Evolutionary conservation across 2,329 filamentous ascomycete species (phyloP).

Genomic region (Sporothrix variecibatus): DNA sequence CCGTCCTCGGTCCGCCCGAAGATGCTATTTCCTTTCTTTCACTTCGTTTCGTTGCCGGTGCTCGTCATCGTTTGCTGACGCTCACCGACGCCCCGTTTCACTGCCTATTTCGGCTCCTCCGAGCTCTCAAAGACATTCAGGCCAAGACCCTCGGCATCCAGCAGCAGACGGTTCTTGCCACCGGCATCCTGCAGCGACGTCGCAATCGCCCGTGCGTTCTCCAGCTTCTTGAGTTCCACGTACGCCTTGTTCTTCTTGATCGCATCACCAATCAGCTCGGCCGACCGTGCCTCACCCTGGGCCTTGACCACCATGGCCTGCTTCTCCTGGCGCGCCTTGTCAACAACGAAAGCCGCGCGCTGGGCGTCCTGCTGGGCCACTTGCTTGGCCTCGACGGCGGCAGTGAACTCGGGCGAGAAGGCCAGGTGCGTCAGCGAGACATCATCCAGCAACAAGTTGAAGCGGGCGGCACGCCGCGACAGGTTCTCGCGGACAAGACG

Average conservation of each 20-base stretch:
- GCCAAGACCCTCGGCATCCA: constrained; percentile 87
- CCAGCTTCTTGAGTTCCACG: constrained; percentile 95
- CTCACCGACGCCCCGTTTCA: too few relatives aligned
- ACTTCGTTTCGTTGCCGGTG: not conserved
- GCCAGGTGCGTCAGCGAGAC: constrained; percentile 86
- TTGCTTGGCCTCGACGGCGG: constrained; percentile 72
- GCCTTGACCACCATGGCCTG: constrained; percentile 98
- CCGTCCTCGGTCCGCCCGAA: not conserved
- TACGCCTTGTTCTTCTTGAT: constrained; percentile 99
- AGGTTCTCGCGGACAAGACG: constrained; percentile 90
- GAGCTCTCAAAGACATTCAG: constrained; percentile 73
- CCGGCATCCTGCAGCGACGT: constrained; percentile 80
- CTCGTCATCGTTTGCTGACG: too few relatives aligned
- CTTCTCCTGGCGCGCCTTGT: constrained; percentile 99
- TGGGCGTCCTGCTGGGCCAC: constrained; percentile 91
- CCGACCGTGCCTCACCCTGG: constrained; percentile 97
- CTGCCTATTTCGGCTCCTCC: constrained; percentile 49
- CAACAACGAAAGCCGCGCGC: constrained; percentile 93
- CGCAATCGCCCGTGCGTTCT: constrained; percentile 92
- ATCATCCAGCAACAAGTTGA: constrained; percentile 97
- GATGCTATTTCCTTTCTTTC: not conserved
- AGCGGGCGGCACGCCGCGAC: constrained; percentile 83
- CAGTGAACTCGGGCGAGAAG: constrained; percentile 73
- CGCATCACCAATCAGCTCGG: constrained; percentile 95
- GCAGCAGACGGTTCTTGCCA: constrained; percentile 88